phyloP scores from a whole-genome alignment of 1,284 basidiomycete species.

The Inonotus obliquus region DNA sequence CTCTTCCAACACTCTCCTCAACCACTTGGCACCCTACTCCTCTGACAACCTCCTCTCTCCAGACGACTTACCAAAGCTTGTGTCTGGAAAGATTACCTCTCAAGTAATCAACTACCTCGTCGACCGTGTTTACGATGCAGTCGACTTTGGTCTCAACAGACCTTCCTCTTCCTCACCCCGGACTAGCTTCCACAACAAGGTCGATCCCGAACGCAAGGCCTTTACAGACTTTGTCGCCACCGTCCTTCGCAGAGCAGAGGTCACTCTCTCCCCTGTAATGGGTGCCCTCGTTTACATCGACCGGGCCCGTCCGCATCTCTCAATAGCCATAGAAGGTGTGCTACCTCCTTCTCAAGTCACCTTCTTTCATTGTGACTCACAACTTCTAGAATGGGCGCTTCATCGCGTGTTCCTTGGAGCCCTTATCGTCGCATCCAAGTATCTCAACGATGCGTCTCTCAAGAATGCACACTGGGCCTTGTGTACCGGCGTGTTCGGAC shows the following conservation, averaged over 20 bases:
- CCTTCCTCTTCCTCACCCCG: constrained; percentile 47
- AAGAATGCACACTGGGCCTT: constrained; percentile 77
- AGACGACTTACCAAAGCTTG: constrained; percentile 45
- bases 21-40: neutral
- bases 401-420: constrained; percentile 73
- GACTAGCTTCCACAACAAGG: constrained; percentile 32
- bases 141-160: constrained; percentile 65
- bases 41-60: neutral
- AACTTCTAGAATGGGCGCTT: constrained; percentile 56
- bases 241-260: constrained; percentile 63
- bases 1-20: neutral
- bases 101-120: constrained; percentile 63
- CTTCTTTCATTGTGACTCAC: neutral
- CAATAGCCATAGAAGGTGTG: constrained; percentile 56
- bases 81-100: constrained; percentile 54
- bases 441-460: constrained; percentile 68
- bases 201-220: constrained; percentile 39
- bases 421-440: constrained; percentile 70
- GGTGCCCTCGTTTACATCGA: constrained; percentile 66
- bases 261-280: constrained; percentile 58
- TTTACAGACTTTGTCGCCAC: constrained; percentile 60
- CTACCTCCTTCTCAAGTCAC: neutral
- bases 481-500: constrained; percentile 74
- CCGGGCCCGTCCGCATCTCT: constrained; percentile 65
- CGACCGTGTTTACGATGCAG: constrained; percentile 61